These are phyloP conservation scores for Cercospora zeina DNA, from an alignment of 2,329 filamentous ascomycete genomes.

Conservation along the genomic window DNA sequence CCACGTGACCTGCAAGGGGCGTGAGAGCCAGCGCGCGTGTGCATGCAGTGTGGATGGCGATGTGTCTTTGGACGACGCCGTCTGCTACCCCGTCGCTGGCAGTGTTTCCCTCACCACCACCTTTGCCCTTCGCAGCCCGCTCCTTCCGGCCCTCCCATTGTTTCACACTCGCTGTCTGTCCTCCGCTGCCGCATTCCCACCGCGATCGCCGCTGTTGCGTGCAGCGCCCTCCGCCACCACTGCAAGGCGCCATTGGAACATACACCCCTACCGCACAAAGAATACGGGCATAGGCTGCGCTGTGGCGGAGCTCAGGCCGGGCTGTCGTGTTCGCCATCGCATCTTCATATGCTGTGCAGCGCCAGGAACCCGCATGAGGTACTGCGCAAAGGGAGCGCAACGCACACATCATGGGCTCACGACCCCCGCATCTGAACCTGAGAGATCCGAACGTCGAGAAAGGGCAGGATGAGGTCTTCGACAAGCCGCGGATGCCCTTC, in stretches of 20 bases:
- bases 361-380: constrained; percentile 7
- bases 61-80: constrained; percentile 2
- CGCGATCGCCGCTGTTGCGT: constrained; percentile 1
- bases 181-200: not conserved
- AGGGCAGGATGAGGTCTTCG: constrained; percentile 25
- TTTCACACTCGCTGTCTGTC: not conserved
- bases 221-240: constrained; percentile 10
- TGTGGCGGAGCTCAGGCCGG: not conserved
- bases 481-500: constrained; percentile 32
- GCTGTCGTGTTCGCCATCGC: constrained; percentile 1
- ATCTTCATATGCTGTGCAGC: constrained; percentile 5
- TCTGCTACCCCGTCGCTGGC: not conserved
- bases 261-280: constrained; percentile 7
- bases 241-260: constrained; percentile 6
- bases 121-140: not conserved
- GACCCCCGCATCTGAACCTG: constrained; percentile 34
- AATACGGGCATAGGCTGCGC: not conserved
- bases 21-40: not conserved
- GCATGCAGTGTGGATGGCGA: not conserved
- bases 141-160: not conserved
- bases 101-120: constrained; percentile 1
- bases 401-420: constrained; percentile 34
- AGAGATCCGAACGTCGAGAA: constrained; percentile 12
- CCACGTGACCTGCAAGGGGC: not conserved
- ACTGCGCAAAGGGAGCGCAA: not conserved